Percentiles rank a stretch among this genome's conserved stretches.
These are phyloP conservation scores for Haberlea rhodopensis DNA, from an alignment of 257 asterid species.

Conservation along the genomic window DNA sequence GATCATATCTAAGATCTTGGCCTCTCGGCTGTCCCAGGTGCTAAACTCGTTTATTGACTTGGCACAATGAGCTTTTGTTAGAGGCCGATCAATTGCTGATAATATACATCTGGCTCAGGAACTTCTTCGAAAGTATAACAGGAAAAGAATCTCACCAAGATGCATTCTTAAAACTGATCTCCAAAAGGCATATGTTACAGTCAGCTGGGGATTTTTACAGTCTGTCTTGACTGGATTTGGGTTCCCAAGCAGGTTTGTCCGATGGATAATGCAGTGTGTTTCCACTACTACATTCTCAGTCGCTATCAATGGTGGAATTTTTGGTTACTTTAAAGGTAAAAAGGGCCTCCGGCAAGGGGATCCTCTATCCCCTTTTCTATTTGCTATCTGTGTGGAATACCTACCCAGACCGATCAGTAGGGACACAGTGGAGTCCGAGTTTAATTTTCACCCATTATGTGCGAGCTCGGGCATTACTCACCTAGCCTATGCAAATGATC, in stretches of 20 bases:
- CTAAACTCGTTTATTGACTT: neutral
- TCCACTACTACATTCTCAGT: neutral
- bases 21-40: neutral
- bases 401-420: too few relatives aligned
- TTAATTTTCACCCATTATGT: too few relatives aligned
- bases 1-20: neutral
- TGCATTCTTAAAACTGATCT: neutral
- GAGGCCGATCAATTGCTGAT: neutral
- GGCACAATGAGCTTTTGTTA: neutral
- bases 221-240: neutral
- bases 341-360: neutral
- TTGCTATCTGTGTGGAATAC: too few relatives aligned
- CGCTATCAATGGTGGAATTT: neutral
- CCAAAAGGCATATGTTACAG: too few relatives aligned
- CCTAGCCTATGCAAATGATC: neutral
- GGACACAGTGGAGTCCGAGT: too few relatives aligned
- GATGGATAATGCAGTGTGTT: neutral
- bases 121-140: too few relatives aligned
- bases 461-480: too few relatives aligned
- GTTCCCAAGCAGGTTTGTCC: neutral
- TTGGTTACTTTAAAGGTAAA: neutral
- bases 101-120: too few relatives aligned
- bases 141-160: too few relatives aligned
- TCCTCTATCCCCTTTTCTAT: too few relatives aligned
- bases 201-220: neutral